Evolutionary conservation across 1,284 basidiomycete genomes (phyloP).

Genomic region (Fereydounia khargensis): DNA sequence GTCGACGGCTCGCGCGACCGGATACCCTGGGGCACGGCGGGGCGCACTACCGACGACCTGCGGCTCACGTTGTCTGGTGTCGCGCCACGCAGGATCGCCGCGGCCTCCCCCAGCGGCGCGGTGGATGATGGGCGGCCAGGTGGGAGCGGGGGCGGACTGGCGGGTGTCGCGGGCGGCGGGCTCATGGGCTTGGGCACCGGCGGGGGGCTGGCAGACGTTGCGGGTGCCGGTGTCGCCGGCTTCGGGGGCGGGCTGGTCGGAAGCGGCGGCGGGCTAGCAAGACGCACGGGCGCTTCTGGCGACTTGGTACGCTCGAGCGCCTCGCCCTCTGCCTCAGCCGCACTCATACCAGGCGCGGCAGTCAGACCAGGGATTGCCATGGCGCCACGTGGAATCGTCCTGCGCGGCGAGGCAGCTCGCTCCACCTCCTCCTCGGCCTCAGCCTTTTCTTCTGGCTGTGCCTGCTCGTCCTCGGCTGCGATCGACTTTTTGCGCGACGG

Average conservation of each 20-base stretch:
- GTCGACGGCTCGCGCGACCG: slow-evolving; percentile 17
- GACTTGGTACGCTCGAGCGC: slow-evolving; percentile 19
- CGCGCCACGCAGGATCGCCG: slow-evolving; percentile 19
- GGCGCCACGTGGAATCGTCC: slow-evolving; percentile 45
- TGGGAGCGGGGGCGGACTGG: slow-evolving; percentile 10
- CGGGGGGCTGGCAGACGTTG: slow-evolving; percentile 8
- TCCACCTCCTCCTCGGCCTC: slow-evolving; percentile 42
- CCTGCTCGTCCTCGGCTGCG: slow-evolving; percentile 36
- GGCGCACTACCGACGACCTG: slow-evolving; percentile 19
- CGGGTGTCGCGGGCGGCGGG: no score
- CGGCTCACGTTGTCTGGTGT: slow-evolving; percentile 21
- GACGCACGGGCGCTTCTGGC: slow-evolving; percentile 10
- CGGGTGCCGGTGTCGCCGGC: slow-evolving; percentile 15
- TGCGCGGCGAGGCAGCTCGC: slow-evolving; percentile 5
- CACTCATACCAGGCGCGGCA: slow-evolving; percentile 21
- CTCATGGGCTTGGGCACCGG: slow-evolving; percentile 4
- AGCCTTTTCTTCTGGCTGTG: slow-evolving; percentile 54
- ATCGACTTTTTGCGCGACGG: slow-evolving; percentile 60
- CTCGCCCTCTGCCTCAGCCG: slow-evolving; percentile 15
- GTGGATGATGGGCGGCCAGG: slow-evolving; percentile 25
- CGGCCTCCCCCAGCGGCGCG: slow-evolving; percentile 19
- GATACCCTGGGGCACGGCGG: slow-evolving; percentile 18
- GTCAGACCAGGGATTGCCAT: slow-evolving; percentile 42
- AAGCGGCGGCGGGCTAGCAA: slow-evolving; percentile 15
- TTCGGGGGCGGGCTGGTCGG: slow-evolving; percentile 18